Percentiles rank a stretch among this genome's conserved stretches.
These are phyloP conservation scores for Aspergillus carbonarius DNA, from an alignment of 2,329 filamentous ascomycete genomes.

Conservation along the genomic window DNA sequence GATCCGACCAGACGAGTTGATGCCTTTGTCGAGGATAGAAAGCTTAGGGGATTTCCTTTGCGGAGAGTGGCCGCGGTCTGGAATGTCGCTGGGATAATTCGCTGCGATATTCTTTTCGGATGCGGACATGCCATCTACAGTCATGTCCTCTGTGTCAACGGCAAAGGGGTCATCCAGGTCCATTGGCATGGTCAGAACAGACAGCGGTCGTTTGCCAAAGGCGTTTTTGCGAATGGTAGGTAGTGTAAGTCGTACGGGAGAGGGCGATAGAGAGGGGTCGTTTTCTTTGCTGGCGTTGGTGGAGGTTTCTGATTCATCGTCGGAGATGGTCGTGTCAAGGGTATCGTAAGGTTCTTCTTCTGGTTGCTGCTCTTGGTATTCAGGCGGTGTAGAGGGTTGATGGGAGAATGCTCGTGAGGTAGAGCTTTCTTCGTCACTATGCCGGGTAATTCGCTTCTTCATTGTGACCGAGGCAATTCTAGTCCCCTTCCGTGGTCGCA, in stretches of 20 bases:
- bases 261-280: slow-evolving; percentile 43
- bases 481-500: slow-evolving; percentile 17
- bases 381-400: slow-evolving; percentile 9
- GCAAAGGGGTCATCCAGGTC: slow-evolving; percentile 26
- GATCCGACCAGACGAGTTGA: slow-evolving; percentile 25
- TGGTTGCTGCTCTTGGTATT: slow-evolving; percentile 14
- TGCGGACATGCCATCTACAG: slow-evolving; percentile 29
- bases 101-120: slow-evolving; percentile 45
- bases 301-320: slow-evolving; percentile 30
- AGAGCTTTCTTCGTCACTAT: slow-evolving; percentile 14
- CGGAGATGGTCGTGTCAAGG: not conserved
- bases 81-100: slow-evolving; percentile 24
- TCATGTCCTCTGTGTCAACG: slow-evolving; percentile 31
- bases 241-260: slow-evolving; percentile 35
- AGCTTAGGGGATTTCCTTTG: slow-evolving; percentile 40
- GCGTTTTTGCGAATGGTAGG: slow-evolving; percentile 38
- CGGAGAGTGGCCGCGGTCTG: slow-evolving; percentile 22
- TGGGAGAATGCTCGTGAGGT: not conserved
- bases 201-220: slow-evolving; percentile 45
- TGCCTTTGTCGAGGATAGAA: slow-evolving; percentile 22
- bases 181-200: slow-evolving; percentile 38
- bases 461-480: slow-evolving; percentile 27
- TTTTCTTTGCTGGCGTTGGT: slow-evolving; percentile 51
- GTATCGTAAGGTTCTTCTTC: slow-evolving; percentile 15
- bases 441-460: slow-evolving; percentile 29